Base-by-base conservation (phyloP, 1,284 basidiomycete species). In the Tausonia pullulans region DNA sequence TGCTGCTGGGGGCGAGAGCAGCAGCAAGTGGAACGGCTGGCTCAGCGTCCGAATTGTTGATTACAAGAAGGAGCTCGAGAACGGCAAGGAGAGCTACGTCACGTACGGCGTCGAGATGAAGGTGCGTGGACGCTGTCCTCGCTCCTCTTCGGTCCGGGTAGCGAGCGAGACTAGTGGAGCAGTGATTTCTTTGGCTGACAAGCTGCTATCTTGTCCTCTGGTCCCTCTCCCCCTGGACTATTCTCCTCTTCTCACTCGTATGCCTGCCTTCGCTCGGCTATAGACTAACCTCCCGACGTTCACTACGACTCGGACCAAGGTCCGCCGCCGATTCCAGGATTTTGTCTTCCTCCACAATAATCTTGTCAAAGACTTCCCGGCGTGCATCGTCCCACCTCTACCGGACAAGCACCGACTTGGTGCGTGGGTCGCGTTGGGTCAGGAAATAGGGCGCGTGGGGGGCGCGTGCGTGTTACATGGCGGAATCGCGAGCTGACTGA, bases 321-420 rank as follows among this genome's bases (percentile, higher is more conserved):
- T 98, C 13, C 84, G 95, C 62, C 82, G 95, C 67, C 84, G 95
- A 41, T 99, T 96, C 78, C 90, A 95, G 72, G 96, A 99, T 77
- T 99, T 99, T 76, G 88, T 90, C 49, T 98, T 98, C 74, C 79
- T 99, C 49, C 81, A 89, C 67, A 87, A 96, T 60, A 84, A 96
- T 71, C 84, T 99, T 46, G 83, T 84, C 27, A 87, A 87, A 77
- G 88, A 94, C 76, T 99, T 98, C 73, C 93, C 93, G 3, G 96
- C 95, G 64, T 95, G 91, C 71, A 90, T 98, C 27, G 89, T 98
- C 0, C 93, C 95, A 40, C 90, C 92, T 5, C 81, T 99, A 60
- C 96, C 95, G 4, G 94, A 94, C 77, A 98, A 98, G 77, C 95
- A 98, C 74, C 82, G 96, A 63, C 78, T 97, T 72, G 92, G 91